Evolutionary conservation across 441 rosid genomes (phyloP).

Genomic region (Croton setiger): DNA sequence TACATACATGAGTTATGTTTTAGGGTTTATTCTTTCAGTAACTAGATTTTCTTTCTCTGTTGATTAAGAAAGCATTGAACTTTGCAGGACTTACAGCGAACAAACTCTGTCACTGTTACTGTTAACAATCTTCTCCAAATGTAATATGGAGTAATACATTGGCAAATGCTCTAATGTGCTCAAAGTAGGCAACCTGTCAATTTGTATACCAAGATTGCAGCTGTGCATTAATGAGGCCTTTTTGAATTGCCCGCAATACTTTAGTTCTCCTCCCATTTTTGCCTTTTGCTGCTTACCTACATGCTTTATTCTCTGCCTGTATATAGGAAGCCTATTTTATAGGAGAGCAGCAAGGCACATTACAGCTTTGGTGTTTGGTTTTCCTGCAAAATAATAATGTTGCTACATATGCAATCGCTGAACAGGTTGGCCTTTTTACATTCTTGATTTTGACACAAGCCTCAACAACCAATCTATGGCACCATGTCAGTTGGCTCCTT

Average conservation of each 20-base stretch:
- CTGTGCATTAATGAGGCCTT: slow-evolving; percentile 1
- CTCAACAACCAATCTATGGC: slow-evolving; percentile 3
- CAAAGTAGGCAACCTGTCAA: slow-evolving; percentile 4
- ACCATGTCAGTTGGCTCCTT: neutral
- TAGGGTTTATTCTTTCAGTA: neutral
- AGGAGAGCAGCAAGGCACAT: slow-evolving; percentile 29
- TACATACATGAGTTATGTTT: neutral
- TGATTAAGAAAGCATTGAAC: slow-evolving; percentile 9
- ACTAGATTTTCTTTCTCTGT: neutral
- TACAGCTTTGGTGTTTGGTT: slow-evolving; percentile 10
- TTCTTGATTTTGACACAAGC: slow-evolving; percentile 10
- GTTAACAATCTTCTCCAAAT: slow-evolving; percentile 99
- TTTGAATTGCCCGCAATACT: slow-evolving; percentile 20
- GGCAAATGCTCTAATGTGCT: slow-evolving; percentile 7
- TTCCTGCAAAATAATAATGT: slow-evolving; percentile 28
- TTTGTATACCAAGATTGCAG: slow-evolving; percentile 23
- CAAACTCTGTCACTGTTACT: slow-evolving; percentile 82
- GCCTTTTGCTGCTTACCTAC: slow-evolving; percentile 18
- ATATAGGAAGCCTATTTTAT: slow-evolving; percentile 25
- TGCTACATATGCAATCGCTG: slow-evolving; percentile 12
- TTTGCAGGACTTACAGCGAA: slow-evolving; percentile 81
- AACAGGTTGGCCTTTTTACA: slow-evolving; percentile 2
- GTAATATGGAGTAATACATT: slow-evolving; percentile 32
- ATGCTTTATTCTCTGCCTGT: slow-evolving; percentile 48
- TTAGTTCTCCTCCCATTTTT: slow-evolving; percentile 23